Base-by-base conservation (phyloP, 2,329 filamentous ascomycete species). In the Calonectria pseudoreteaudii region DNA sequence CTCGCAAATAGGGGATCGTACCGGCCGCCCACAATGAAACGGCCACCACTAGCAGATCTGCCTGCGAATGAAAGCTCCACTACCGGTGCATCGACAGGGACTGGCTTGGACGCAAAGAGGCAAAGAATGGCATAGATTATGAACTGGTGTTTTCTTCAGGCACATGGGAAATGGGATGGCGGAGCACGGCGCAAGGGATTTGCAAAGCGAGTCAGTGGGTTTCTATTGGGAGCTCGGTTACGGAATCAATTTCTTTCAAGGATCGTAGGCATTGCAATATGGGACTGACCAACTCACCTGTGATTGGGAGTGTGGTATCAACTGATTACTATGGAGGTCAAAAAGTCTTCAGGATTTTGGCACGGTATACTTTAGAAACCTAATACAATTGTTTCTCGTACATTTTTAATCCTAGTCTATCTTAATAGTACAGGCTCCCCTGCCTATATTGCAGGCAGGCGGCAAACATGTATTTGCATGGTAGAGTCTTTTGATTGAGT, bases 1-100 rank as follows among this genome's bases (percentile, higher is more conserved):
- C 85, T 92, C 53, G 87, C 85, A 11, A 93, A 93, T 77, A 85
- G 91, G 38, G 85, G 86, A n/a, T 87, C 88, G 76, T 93, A 92
- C 76, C 88, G 88, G 20, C 91, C 91, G 14, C 89, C 89, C 1
- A 91, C 90, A 0, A 90, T 92, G 84, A 91, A 91, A 82, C 84
- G 90, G 38, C 80, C 88, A 14, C 87, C 89, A 2, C 78, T 92
- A 62, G 86, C 86, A 2, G 90, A 92, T 68, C 83, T 91, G 18
- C 84, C 89, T 13, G 85, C 84, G 16, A 91, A 91, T 62, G 82
- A 79, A 14, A 80, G 72, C 28, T 75, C 73, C n/a, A 76, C 74
- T 14, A 75, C 74, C 9, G 79, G 77, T 10, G 75, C 74, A 3
- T 66, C 68, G 50, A 56, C 74, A 4, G 80, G 73, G 5, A 81